Conservation (phyloP, 2,329 filamentous ascomycete genomes). For the Bipolaris oryzae region DNA sequence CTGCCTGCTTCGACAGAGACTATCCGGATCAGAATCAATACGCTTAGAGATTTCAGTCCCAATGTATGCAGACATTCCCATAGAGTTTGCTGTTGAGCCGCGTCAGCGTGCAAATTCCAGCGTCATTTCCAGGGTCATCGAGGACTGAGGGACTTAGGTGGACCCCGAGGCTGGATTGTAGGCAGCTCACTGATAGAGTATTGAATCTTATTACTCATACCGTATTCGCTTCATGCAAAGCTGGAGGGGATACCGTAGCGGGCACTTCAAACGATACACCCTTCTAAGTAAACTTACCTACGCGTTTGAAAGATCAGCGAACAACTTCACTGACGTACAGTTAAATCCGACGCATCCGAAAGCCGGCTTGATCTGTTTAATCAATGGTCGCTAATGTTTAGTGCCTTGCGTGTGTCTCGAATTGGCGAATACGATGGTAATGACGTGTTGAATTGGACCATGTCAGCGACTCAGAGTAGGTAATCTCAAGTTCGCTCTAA, state of each 20-base stretch:
- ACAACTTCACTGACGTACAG: not conserved
- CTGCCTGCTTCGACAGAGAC: not conserved
- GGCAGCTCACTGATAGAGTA: constrained; percentile 60
- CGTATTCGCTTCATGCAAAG: constrained; percentile 59
- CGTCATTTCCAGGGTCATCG: constrained; percentile 59
- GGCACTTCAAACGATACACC: constrained; percentile 60
- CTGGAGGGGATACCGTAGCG: constrained; percentile 63
- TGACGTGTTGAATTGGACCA: constrained; percentile 41
- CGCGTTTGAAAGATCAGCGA: constrained; percentile 16
- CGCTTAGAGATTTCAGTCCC: constrained; percentile 54
- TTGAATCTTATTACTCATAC: constrained; percentile 61
- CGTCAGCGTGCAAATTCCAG: constrained; percentile 63
- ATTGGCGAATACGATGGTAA: constrained; percentile 59
- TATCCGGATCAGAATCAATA: constrained; percentile 52
- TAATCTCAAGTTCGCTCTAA: constrained; percentile 52
- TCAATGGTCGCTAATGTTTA: constrained; percentile 60
- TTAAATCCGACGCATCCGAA: constrained; percentile 47
- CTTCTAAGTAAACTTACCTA: constrained; percentile 19
- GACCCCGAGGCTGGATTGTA: constrained; percentile 59
- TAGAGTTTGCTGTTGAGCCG: constrained; percentile 61
- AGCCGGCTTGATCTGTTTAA: constrained; percentile 60
- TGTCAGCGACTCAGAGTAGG: constrained; percentile 54
- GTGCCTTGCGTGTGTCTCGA: constrained; percentile 61
- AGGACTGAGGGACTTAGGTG: constrained; percentile 62
- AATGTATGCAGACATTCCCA: constrained; percentile 45